A percentile compares a stretch with the other conserved stretches of the same genome.
phyloP scores from a whole-genome alignment of 2,329 filamentous ascomycete species.

The Fusarium tricinctum region DNA sequence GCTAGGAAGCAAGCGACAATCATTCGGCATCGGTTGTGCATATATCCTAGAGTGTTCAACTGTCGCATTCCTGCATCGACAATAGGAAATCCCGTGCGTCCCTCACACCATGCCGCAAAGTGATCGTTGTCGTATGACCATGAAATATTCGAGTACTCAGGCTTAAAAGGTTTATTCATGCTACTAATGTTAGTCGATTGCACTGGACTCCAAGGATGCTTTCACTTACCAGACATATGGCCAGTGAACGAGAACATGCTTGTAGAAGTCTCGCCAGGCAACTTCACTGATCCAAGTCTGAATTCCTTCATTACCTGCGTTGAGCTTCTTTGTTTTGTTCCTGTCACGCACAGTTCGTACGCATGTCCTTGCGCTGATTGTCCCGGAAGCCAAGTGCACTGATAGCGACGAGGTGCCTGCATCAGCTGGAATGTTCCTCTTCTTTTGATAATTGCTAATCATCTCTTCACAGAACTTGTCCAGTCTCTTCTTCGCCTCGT shows the following conservation, averaged over 20 bases:
- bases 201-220: no score
- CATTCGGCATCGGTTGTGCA: conserved; percentile 91
- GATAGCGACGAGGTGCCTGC: conserved; percentile 77
- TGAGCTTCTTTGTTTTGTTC: conserved; percentile 75
- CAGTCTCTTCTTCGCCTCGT: conserved; percentile 75
- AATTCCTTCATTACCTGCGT: conserved; percentile 75
- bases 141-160: conserved; percentile 83
- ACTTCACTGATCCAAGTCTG: conserved; percentile 84
- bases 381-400: conserved; percentile 79
- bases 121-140: conserved; percentile 82
- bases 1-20: conserved; percentile 83
- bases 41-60: conserved; percentile 75
- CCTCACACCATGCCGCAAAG: conserved; percentile 81
- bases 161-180: conserved; percentile 78
- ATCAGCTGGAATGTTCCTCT: conserved; percentile 75
- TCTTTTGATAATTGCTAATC: conserved; percentile 71
- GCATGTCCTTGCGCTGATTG: conserved; percentile 76
- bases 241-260: conserved; percentile 86
- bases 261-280: conserved; percentile 91
- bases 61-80: conserved; percentile 91
- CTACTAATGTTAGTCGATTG: conserved; percentile 38
- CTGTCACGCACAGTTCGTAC: conserved; percentile 72
- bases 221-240: conserved; percentile 79
- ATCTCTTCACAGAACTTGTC: conserved; percentile 76
- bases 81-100: conserved; percentile 83